Percentiles rank a stretch among this genome's conserved stretches.
Evolutionary conservation across 2,329 filamentous ascomycete species (phyloP).

Genomic region (Colletotrichum navitas): DNA sequence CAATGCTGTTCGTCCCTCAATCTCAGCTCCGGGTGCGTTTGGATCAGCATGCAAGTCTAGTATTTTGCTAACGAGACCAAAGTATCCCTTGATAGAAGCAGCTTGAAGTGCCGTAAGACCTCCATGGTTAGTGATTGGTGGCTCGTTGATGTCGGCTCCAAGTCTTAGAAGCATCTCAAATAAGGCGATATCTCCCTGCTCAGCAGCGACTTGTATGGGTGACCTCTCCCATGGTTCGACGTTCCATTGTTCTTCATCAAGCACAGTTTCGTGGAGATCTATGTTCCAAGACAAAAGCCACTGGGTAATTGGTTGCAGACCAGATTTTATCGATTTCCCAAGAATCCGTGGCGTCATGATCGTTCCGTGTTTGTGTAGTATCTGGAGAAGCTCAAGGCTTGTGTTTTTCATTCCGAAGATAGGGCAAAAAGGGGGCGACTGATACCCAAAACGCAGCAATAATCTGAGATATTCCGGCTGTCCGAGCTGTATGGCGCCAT

Average conservation of each 20-base stretch:
- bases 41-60: neutral
- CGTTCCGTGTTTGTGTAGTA: neutral
- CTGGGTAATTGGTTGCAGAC: neutral
- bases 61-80: neutral
- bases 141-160: neutral
- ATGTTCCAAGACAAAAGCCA: neutral
- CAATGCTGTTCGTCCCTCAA: fast-evolving
- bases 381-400: neutral
- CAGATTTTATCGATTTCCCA: fast-evolving
- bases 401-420: fast-evolving
- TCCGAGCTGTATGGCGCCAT: fast-evolving
- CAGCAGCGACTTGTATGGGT: neutral
- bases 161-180: neutral
- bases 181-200: neutral
- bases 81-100: neutral
- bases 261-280: neutral
- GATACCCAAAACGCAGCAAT: neutral
- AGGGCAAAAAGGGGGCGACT: neutral
- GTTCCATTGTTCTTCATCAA: neutral
- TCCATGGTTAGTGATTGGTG: neutral
- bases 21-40: fast-evolving
- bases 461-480: neutral
- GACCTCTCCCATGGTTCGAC: neutral
- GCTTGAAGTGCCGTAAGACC: neutral
- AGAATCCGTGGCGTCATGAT: neutral